Percentiles rank a stretch among this genome's conserved stretches.
These are phyloP conservation scores for Fusarium napiforme DNA, from an alignment of 2,329 filamentous ascomycete species.

Conservation along the genomic window DNA sequence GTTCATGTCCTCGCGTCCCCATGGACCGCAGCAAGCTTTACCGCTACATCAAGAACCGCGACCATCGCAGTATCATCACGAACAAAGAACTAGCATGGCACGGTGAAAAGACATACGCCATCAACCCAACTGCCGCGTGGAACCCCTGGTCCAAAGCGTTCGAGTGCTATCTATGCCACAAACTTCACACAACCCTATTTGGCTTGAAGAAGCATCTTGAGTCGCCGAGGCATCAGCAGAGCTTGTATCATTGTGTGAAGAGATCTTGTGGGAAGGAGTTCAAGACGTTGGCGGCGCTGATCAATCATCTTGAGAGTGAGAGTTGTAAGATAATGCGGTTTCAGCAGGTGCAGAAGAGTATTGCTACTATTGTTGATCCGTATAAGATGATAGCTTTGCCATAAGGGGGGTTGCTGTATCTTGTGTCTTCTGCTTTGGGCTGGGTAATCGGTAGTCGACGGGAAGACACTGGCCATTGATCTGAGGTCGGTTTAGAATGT, in stretches of 20 bases:
- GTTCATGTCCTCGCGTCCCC: constrained; percentile 60
- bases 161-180: constrained; percentile 58
- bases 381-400: constrained; percentile 12
- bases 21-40: constrained; percentile 64
- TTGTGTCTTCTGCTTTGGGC: too few species aligned
- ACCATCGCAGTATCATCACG: constrained; percentile 61
- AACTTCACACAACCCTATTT: constrained; percentile 49
- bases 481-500: neutral
- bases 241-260: constrained; percentile 55
- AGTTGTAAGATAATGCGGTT: constrained; percentile 54
- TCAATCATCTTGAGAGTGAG: constrained; percentile 60
- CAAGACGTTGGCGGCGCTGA: constrained; percentile 51
- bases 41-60: constrained; percentile 55
- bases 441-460: neutral
- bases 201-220: constrained; percentile 64
- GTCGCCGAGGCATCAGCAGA: constrained; percentile 56
- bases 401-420: too few species aligned
- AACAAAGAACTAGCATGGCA: constrained; percentile 61
- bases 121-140: constrained; percentile 53
- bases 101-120: constrained; percentile 49
- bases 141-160: constrained; percentile 50
- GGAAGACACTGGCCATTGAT: neutral
- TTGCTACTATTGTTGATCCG: constrained; percentile 28
- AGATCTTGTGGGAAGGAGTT: constrained; percentile 51
- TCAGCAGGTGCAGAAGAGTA: constrained; percentile 49